These are phyloP conservation scores for Phytopythium aichiense DNA, from an alignment of 352 stramenopile genomes.

Conservation along the genomic window DNA sequence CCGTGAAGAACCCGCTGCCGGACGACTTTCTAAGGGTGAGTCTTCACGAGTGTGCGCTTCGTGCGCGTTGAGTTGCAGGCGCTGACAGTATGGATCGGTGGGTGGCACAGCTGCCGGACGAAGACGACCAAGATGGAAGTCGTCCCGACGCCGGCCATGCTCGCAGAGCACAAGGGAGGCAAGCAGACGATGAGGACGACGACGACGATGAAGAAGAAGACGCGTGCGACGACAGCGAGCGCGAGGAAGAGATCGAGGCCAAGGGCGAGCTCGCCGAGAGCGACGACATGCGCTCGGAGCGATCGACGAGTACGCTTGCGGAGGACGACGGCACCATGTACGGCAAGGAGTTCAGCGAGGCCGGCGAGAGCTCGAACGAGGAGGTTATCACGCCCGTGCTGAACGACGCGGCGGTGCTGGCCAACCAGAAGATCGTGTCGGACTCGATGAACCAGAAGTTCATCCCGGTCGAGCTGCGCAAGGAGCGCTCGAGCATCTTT, in stretches of 20 bases:
- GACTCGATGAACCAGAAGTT: slow-evolving; percentile 86
- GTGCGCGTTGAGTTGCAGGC: not conserved
- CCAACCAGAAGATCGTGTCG: slow-evolving; percentile 70
- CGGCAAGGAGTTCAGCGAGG: slow-evolving; percentile 67
- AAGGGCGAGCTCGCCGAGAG: slow-evolving; percentile 17
- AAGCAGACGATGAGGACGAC: slow-evolving; percentile 17
- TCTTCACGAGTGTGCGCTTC: not conserved
- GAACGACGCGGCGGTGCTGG: slow-evolving; percentile 44
- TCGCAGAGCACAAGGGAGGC: slow-evolving; percentile 9
- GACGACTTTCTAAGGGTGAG: slow-evolving; percentile 74
- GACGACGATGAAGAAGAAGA: slow-evolving; percentile 39
- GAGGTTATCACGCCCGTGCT: slow-evolving; percentile 54
- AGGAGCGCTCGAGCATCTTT: slow-evolving; percentile 53
- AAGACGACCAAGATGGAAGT: slow-evolving; percentile 20
- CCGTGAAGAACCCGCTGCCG: slow-evolving; percentile 68
- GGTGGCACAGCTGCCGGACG: slow-evolving; percentile 40
- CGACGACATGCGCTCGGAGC: slow-evolving; percentile 45
- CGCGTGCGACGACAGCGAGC: slow-evolving; percentile 27
- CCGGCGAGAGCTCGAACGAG: slow-evolving; percentile 44
- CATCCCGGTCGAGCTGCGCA: slow-evolving; percentile 55
- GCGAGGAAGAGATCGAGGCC: slow-evolving; percentile 49
- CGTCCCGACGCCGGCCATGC: slow-evolving; percentile 6
- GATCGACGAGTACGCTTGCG: slow-evolving; percentile 58
- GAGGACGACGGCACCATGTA: slow-evolving; percentile 84
- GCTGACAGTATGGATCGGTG: slow-evolving; percentile 4